Conservation (phyloP, 164 flowering plant genomes). For the Sedum album region DNA sequence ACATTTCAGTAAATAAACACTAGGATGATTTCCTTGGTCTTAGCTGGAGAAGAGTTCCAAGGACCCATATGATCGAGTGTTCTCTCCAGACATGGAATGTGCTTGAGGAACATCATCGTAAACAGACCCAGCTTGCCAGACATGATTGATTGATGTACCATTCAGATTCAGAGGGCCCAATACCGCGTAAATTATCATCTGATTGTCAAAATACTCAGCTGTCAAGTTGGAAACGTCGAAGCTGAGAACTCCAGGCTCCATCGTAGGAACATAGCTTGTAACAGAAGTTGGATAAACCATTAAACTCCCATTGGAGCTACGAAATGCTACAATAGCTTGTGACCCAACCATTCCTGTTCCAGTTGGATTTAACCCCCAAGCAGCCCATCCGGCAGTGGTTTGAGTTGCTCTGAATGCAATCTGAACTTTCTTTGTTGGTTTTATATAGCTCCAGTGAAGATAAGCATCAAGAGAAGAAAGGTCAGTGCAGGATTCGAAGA, state of each 20-base stretch:
- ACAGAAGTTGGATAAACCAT: conserved; percentile 25
- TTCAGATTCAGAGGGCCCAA: conserved; percentile 23
- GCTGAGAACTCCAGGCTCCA: conserved; percentile 26
- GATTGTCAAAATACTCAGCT: conserved; percentile 26
- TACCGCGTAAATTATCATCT: conserved; percentile 33
- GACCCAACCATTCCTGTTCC: conserved; percentile 32
- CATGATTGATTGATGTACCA: conserved; percentile 18
- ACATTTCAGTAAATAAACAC: too few species aligned
- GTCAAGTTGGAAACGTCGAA: conserved; percentile 27
- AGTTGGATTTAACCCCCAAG: conserved; percentile 43
- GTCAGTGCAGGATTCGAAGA: conserved; percentile 32
- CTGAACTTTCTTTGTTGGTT: conserved; percentile 18
- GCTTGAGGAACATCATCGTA: conserved; percentile 21
- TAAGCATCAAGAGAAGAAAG: conserved; percentile 33
- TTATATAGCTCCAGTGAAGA: conserved; percentile 40
- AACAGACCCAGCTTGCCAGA: conserved; percentile 37
- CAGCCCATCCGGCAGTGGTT: conserved; percentile 37
- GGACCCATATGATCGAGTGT: conserved; percentile 22
- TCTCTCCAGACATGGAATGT: conserved; percentile 19
- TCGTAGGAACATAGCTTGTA: conserved; percentile 26
- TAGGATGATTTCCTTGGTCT: background rate
- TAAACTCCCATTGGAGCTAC: conserved; percentile 22
- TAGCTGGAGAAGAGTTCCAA: conserved; percentile 19
- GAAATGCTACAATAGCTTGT: conserved; percentile 32
- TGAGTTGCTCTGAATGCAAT: conserved; percentile 46